Base-by-base conservation (phyloP, 2,329 filamentous ascomycete genomes). In the Fusarium sp. region DNA sequence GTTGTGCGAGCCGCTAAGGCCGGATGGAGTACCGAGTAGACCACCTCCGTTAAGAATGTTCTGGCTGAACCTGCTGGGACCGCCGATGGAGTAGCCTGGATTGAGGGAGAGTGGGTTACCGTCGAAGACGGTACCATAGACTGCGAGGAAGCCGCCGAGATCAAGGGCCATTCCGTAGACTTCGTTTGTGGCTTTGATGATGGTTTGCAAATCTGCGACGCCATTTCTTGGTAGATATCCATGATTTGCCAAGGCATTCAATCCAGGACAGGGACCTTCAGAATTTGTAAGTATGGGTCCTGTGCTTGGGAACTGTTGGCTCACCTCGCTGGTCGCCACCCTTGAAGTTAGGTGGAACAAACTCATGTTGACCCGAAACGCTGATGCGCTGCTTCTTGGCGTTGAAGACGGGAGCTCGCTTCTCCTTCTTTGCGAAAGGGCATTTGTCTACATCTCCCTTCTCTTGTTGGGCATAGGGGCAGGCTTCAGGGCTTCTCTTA, bases 61-160 rank as follows among this genome's bases (percentile, higher is more conserved):
- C 50, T 79, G 76, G 11, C 78, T 75, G 23, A 75, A 71, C 11
- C 72, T 63, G 29, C 79, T 75, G 6, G 76, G 74, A 11, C 82
- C 82, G 11, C 84, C 84, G 37, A 87, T 86, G 2, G 84, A 87
- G 74, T 84, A 86, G 5, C 82, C 79, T 3, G 80, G 83, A 40
- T 80, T 76, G 2, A 84, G 62, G 0, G 85, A 85, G 1, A 86
- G 64, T 8, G 83, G 81, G 60, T 87, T 83, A 3, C 85, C 85
- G 5, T 80, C 80, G 66, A 81, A 81, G 13, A 83, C 80, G 15
- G 81, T 83, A 9, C 82, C 83, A 73, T 83, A 79, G 6, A 81
- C 74, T n/a, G 80, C 78, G 5, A 84, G 71, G 6, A 84, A 56
- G 3, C 76, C 76, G 3, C 76, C 74, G 1, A 84, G 67, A 17